Evolutionary conservation across 495 filamentous ascomycete species (phyloP).

Genomic region (Penicillium riverlandense): DNA sequence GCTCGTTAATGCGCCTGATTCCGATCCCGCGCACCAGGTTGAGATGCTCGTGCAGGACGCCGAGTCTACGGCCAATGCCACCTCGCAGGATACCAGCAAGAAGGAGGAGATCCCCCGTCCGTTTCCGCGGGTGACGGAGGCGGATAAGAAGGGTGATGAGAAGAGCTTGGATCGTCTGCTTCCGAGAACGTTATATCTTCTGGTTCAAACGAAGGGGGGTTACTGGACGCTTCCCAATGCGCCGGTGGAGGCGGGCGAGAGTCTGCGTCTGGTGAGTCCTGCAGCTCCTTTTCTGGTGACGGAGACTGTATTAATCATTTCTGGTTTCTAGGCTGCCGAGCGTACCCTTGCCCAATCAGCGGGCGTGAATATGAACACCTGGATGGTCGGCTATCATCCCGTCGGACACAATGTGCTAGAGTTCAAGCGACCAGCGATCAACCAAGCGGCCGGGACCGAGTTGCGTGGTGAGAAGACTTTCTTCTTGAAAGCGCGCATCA

Average conservation of each 20-base stretch:
- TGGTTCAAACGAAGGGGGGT: constrained; percentile 62
- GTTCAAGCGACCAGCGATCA: constrained; percentile 25
- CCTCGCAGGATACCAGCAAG: constrained; percentile 55
- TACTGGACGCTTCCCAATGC: constrained; percentile 76
- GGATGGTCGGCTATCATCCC: constrained; percentile 88
- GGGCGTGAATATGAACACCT: constrained; percentile 97
- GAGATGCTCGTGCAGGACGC: constrained; percentile 70
- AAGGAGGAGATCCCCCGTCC: constrained; percentile 67
- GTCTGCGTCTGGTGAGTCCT: constrained; percentile 66
- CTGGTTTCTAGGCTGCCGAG: constrained; percentile 60
- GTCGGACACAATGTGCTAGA: constrained; percentile 66
- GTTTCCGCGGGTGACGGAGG: constrained; percentile 63
- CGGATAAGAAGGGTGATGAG: constrained; percentile 66
- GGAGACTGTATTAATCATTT: neutral
- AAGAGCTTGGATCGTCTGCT: constrained; percentile 71
- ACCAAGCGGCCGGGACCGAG: constrained; percentile 28
- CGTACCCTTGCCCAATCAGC: constrained; percentile 67
- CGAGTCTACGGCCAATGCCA: constrained; percentile 57
- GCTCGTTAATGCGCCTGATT: constrained; percentile 59
- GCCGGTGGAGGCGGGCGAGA: constrained; percentile 59
- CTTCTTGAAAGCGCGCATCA: constrained; percentile 91
- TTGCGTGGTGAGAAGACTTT: constrained; percentile 72
- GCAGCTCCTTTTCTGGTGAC: neutral
- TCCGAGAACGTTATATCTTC: constrained; percentile 74
- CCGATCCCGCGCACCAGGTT: constrained; percentile 51